Percentiles rank a stretch among this genome's conserved stretches.
Conservation (phyloP, 345 rosid species). For the Eucalyptus curtisii region DNA sequence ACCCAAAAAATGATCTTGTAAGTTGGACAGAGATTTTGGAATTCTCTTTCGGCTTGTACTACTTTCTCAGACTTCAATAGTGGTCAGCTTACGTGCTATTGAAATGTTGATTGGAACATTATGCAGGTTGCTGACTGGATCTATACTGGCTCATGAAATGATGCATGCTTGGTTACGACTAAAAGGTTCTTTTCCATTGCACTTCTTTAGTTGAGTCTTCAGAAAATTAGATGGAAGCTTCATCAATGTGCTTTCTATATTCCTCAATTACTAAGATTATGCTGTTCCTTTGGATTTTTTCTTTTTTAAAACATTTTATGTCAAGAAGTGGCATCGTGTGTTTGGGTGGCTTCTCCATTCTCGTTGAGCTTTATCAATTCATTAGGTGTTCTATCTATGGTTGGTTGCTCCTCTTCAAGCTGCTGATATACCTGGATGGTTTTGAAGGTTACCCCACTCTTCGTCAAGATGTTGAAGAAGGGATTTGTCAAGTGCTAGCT, state of each 20-base stretch:
- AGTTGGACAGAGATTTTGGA: not conserved
- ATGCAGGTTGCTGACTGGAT: conserved; percentile 74
- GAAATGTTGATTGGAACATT: not conserved
- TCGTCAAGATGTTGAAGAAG: conserved; percentile 87
- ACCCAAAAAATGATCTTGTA: not conserved
- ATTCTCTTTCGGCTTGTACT: not conserved
- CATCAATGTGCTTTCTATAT: not conserved
- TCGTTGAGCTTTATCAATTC: not conserved
- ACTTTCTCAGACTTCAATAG: not conserved
- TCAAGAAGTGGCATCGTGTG: not conserved
- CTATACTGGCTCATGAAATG: conserved; percentile 92
- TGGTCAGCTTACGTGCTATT: not conserved
- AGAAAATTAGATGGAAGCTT: not conserved
- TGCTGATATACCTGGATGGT: not conserved
- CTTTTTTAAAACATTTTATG: not conserved
- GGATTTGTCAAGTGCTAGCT: conserved; percentile 93
- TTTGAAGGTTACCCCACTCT: conserved; percentile 61
- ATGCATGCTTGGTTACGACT: conserved; percentile 99
- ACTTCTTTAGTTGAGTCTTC: not conserved
- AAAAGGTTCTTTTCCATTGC: conserved; percentile 30
- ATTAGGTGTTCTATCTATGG: not conserved
- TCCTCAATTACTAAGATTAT: not conserved
- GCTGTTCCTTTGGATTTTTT: not conserved
- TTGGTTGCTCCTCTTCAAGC: not conserved
- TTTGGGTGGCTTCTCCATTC: not conserved